Conservation (phyloP, 1,139 yeast genomes). For the Arxiozyma bovina region DNA sequence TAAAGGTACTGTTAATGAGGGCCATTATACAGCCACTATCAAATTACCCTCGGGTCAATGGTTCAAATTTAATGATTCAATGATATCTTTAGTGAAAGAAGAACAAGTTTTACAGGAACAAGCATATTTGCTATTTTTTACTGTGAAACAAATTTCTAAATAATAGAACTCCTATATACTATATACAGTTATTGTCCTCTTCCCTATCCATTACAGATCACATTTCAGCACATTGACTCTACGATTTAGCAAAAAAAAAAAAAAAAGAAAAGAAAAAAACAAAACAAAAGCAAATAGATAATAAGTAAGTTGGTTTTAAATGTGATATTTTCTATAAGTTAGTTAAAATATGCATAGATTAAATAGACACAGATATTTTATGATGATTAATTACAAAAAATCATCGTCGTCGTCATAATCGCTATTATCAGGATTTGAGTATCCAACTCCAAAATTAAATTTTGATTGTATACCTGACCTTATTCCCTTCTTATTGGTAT, state of each 20-base stretch:
- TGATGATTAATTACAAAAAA: conserved; percentile 1
- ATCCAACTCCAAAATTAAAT: conserved; percentile 31
- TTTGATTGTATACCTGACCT: conserved; percentile 39
- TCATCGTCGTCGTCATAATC: conserved; percentile 30
- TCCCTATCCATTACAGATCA: background rate
- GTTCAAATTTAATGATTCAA: conserved; percentile 87
- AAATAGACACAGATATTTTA: background rate
- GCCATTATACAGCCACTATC: conserved; percentile 79
- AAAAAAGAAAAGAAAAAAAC: background rate
- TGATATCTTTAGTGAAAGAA: conserved; percentile 58
- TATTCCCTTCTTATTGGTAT: conserved; percentile 37
- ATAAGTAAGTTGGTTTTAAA: no score
- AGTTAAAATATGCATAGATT: background rate
- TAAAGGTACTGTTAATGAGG: conserved; percentile 87
- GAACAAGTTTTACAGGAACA: conserved; percentile 58
- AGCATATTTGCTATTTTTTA: conserved; percentile 76
- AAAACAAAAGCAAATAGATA: no score
- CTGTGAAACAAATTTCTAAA: conserved; percentile 34
- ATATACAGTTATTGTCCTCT: background rate
- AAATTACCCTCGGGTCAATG: conserved; percentile 67
- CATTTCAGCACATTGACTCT: background rate
- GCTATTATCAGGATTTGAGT: background rate
- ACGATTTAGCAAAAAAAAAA: background rate
- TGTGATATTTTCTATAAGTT: background rate
- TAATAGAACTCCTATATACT: background rate